Evolutionary conservation across 1,284 basidiomycete genomes (phyloP), one percentile per base, ranked within the genome.

Genomic region (Sutorius eximius): DNA sequence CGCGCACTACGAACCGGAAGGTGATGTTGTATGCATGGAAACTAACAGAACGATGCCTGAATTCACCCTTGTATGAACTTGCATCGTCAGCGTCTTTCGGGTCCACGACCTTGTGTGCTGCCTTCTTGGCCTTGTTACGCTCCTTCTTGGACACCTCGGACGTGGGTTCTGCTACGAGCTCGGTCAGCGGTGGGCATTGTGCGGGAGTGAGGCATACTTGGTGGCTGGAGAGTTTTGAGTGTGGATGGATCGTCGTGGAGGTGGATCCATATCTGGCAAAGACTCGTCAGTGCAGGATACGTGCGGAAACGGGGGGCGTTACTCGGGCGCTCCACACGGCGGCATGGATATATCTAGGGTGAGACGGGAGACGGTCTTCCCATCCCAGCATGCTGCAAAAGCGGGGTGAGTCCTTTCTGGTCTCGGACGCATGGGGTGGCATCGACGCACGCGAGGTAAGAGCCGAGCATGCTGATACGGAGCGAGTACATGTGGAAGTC

Each of bases 401-500:
- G 32, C 36, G 50, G 44, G 46, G 56, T 55, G 37, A 51, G 51
- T 32, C 49, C 16, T 13, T 22, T 20, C 24, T 0, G 18, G 9
- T 22, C 24, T n/a, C 24, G 5, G 10, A 16, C n/a, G 37, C 22
- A 24, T 15, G 12, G 13, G 36, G 9, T 12, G 37, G n/a, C 22
- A 49, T 53, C 9, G 37, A 59, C 49, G 66, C 63, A 95, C 93
- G 86, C 81, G 50, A 91, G 64, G 71, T 99, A 99, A 13, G 91
- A 82, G 47, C 87, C 87, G 37, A 99, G 75, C 3, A 92, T 97
- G 69, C 89, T 92, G 65, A 93, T 93, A 45, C 97, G 86, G 65
- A 98, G 68, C 63, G 93, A 92, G 73, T 99, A 99, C 8, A 89
- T 87, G 71, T 99, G 97, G 80, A 99, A 99, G 73, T 99, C 97